Conservation (phyloP, 2,329 filamentous ascomycete species). For the Diaporthe amygdali region DNA sequence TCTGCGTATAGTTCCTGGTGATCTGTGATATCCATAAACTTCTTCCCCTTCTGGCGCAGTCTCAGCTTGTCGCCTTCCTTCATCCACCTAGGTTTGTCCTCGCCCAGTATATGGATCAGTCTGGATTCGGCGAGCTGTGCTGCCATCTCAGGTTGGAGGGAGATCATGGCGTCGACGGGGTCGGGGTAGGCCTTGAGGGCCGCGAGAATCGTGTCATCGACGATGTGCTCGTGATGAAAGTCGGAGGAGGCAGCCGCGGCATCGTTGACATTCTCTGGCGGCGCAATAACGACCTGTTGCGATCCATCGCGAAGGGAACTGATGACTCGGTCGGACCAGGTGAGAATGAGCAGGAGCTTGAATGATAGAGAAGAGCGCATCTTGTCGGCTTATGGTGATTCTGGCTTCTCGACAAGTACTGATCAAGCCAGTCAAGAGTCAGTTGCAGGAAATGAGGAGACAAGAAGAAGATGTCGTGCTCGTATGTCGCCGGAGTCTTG, state of each 20-base stretch:
- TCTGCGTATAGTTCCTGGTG: constrained; percentile 53
- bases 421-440: not conserved
- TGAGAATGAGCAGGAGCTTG: constrained; percentile 9
- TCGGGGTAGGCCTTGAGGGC: constrained; percentile 12
- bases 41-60: constrained; percentile 67
- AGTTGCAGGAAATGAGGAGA: too few relatives aligned
- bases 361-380: constrained; percentile 14
- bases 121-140: constrained; percentile 46
- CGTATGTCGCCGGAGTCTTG: not conserved
- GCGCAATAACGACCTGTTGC: constrained; percentile 18
- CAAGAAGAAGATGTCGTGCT: not conserved
- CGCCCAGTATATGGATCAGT: constrained; percentile 69
- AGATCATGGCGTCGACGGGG: constrained; percentile 20
- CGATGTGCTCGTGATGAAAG: not conserved
- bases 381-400: not conserved
- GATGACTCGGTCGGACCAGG: constrained; percentile 9
- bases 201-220: constrained; percentile 18
- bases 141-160: constrained; percentile 21
- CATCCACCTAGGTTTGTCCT: constrained; percentile 68
- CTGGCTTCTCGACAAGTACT: not conserved
- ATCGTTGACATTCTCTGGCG: not conserved
- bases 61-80: constrained; percentile 77
- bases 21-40: constrained; percentile 77
- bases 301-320: constrained; percentile 9
- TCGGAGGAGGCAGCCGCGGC: not conserved